phyloP scores from a whole-genome alignment of 2,329 filamentous ascomycete species.

The Talaromyces sp. region DNA sequence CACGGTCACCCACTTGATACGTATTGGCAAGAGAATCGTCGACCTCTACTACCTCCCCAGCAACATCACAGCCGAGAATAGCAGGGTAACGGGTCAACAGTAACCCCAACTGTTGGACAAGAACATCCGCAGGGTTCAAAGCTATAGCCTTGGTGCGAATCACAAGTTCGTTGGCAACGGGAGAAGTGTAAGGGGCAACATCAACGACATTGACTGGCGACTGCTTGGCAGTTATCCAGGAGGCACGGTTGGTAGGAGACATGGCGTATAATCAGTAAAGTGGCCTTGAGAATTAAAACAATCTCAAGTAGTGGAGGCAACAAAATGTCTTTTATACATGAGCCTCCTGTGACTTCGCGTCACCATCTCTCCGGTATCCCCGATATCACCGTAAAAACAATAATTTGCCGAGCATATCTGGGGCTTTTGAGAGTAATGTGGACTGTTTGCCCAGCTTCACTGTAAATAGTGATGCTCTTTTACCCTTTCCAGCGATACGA shows the following conservation, averaged over 20 bases:
- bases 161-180: constrained; percentile 13
- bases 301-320: neutral
- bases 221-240: constrained; percentile 13
- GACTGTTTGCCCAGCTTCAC: neutral
- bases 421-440: neutral
- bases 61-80: constrained; percentile 22
- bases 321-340: neutral
- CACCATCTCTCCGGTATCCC: neutral
- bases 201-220: constrained; percentile 12
- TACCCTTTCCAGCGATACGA: constrained; percentile 3
- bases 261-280: neutral
- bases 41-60: constrained; percentile 23
- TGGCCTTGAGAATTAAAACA: neutral
- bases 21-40: constrained; percentile 15
- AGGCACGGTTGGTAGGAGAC: constrained; percentile 13
- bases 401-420: neutral
- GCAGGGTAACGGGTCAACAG: constrained; percentile 15
- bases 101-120: constrained; percentile 19
- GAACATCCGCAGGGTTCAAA: constrained; percentile 26
- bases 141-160: constrained; percentile 18
- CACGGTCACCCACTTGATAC: constrained; percentile 23
- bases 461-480: neutral
- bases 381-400: neutral
- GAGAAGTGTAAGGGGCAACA: constrained; percentile 11
- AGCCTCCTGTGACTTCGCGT: neutral